A percentile compares a stretch with the other conserved stretches of the same genome.
phyloP scores from a whole-genome alignment of 192 early-diverging fungal genomes.

The Fimicolochytrium jonesii region DNA sequence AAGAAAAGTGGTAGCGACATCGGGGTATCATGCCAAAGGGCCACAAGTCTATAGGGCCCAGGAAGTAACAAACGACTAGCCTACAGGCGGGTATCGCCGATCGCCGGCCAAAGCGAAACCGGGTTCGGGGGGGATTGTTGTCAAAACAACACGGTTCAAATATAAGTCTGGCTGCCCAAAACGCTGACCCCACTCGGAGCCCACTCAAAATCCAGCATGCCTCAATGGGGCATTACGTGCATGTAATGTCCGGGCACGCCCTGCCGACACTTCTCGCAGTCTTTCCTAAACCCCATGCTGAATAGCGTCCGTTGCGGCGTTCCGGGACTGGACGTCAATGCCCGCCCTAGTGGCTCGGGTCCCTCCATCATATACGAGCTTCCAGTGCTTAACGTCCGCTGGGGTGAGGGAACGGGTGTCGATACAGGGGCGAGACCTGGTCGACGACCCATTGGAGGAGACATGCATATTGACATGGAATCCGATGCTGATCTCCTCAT shows the following conservation, averaged over 20 bases:
- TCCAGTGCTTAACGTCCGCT: background rate
- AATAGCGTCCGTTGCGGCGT: background rate
- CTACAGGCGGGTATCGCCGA: too few species aligned
- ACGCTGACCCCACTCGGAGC: too few species aligned
- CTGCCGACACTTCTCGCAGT: constrained; percentile 41
- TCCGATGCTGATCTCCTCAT: background rate
- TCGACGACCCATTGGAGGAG: background rate
- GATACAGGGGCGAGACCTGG: background rate
- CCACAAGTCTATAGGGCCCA: too few species aligned
- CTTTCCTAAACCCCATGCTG: constrained; percentile 33
- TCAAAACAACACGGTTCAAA: too few species aligned
- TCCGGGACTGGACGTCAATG: background rate
- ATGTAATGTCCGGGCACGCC: constrained; percentile 34
- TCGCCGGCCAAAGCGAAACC: too few species aligned
- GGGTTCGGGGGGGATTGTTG: too few species aligned
- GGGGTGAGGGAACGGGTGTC: constrained; percentile 4
- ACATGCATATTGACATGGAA: constrained; percentile 3
- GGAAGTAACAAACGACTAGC: too few species aligned
- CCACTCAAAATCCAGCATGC: too few species aligned
- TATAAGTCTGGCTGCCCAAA: too few species aligned
- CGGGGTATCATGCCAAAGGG: too few species aligned
- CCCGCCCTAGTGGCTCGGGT: background rate
- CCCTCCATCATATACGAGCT: background rate
- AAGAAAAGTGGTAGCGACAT: too few species aligned
- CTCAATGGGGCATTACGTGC: constrained; percentile 17